Conservation (phyloP, 345 rosid species). For the Eucalyptus microcorys region DNA sequence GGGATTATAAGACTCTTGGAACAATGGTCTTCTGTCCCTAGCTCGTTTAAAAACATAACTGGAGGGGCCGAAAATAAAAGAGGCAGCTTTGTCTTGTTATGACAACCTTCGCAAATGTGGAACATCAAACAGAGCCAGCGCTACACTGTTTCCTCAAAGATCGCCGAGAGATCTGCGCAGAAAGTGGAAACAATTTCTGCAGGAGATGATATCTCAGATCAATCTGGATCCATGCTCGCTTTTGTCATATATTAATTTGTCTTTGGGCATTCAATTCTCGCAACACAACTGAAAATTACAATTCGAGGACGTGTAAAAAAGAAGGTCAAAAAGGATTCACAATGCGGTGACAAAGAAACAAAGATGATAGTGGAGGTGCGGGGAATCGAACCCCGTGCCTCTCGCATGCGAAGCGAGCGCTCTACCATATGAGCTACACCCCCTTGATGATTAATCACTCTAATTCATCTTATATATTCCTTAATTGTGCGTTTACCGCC, state of each 20-base stretch:
- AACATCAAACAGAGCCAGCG: background rate
- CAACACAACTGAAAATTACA: background rate
- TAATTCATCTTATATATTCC: fast-evolving
- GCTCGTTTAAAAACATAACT: background rate
- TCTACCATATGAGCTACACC: constrained; percentile 99
- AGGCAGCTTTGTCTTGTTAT: background rate
- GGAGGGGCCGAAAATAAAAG: background rate
- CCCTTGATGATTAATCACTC: background rate
- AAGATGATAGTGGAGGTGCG: constrained; percentile 40
- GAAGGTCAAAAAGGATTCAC: background rate
- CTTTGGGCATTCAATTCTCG: background rate
- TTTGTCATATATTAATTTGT: background rate
- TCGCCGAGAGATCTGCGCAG: background rate
- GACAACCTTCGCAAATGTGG: background rate
- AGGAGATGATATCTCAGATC: background rate
- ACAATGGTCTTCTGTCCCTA: background rate
- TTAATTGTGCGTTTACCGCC: background rate
- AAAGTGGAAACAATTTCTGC: background rate
- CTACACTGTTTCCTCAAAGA: background rate
- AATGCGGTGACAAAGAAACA: background rate
- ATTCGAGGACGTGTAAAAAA: background rate
- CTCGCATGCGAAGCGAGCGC: constrained; percentile 99
- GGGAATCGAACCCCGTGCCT: constrained; percentile 99
- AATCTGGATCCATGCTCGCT: background rate
- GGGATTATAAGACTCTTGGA: background rate